Evolutionary conservation across 768 basidiomycete genomes (phyloP), one percentile per base, ranked within the genome.

Genomic region (Amanita molliuscula): DNA sequence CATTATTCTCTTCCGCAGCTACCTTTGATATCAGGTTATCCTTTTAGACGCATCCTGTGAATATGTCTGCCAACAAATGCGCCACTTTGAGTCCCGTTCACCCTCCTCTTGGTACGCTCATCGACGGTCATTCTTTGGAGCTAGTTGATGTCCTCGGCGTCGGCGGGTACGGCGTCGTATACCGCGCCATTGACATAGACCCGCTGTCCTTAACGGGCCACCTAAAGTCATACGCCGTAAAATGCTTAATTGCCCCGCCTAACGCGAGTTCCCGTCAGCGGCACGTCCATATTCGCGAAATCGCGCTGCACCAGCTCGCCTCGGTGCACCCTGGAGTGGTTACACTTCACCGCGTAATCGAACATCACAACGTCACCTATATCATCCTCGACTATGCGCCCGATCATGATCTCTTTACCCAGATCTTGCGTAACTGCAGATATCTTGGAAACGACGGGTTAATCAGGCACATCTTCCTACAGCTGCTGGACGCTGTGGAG

Each of bases 81-180:
- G 54, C 61, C 62, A 54, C 59, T 60, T 65, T 71, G 61, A 73
- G 76, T 57, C 70, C 71, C 15, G 49, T 65, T 46, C 73, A 75
- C 54, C 81, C 81, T 48, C 71, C 76, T 57, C 70, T 88, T 60
- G 94, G 94, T 50, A 84, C 84, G 58, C 71, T 80, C 68, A 90
- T 98, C 74, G 91, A 94, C 75, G 78, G 82, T 60, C 86, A 82
- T 57, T 74, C 82, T 50, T 79, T 98, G 55, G 81, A 93, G 68
- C 86, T 98, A 58, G 79, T 88, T 58, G 82, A 88, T 63, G 80
- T 95, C 54, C 79, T 98, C 50, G 95, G 96, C 53, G 81, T 91
- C 48, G 95, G 95, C 37, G 94, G 94, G 43, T 98, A 96, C 63
- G 95, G 95, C 56, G 84, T 94, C 58, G 95, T 96, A 29, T 96